These are phyloP conservation scores for Paramyrothecium sp. DNA, from an alignment of 2,329 filamentous ascomycete genomes.

Conservation along the genomic window DNA sequence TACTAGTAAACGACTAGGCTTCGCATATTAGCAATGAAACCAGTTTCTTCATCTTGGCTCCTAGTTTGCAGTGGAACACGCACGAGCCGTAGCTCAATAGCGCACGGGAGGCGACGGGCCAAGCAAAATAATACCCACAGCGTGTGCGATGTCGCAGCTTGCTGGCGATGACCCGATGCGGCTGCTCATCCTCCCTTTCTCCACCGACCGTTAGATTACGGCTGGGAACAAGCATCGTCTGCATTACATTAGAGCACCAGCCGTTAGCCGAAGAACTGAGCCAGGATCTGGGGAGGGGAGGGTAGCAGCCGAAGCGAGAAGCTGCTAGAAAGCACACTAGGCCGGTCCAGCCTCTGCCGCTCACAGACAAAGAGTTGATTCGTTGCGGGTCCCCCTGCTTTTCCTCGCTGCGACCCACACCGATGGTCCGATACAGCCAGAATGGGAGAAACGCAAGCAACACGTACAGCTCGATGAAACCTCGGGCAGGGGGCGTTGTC, in stretches of 20 bases:
- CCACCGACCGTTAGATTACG: too few species aligned
- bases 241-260: neutral
- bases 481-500: neutral
- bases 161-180: too few species aligned
- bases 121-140: too few species aligned
- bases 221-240: too few species aligned
- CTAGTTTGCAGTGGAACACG: too few species aligned
- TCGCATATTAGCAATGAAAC: too few species aligned
- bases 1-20: neutral
- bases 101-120: too few species aligned
- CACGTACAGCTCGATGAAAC: neutral
- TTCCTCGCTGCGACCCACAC: neutral
- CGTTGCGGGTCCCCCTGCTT: neutral
- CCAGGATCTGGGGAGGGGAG: neutral
- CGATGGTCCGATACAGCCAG: neutral
- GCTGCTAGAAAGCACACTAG: neutral
- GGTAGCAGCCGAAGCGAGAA: neutral
- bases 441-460: neutral
- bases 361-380: neutral
- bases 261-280: neutral
- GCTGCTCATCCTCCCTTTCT: too few species aligned
- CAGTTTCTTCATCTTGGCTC: too few species aligned
- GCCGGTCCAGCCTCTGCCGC: neutral
- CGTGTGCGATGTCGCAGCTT: too few species aligned
- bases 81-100: too few species aligned